A percentile compares a stretch with the other conserved stretches of the same genome.
phyloP scores from a whole-genome alignment of 1,284 basidiomycete genomes.

The Golubevia pallescens region DNA sequence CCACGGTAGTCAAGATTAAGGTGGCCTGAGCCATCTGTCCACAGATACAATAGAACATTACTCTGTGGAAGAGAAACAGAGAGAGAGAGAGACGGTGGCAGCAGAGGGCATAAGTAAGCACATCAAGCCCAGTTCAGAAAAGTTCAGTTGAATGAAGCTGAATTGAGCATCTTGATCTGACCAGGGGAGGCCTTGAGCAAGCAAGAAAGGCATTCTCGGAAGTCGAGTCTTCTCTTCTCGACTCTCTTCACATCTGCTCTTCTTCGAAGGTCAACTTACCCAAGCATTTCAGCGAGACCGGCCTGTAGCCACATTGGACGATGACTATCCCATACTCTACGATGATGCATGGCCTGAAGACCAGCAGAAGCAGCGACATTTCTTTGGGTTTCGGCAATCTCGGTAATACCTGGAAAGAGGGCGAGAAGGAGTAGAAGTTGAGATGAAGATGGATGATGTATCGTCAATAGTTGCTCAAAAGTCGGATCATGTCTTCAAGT shows the following conservation, averaged over 20 bases:
- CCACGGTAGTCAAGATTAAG: constrained; percentile 19
- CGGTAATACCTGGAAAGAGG: neutral
- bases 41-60: neutral
- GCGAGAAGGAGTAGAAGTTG: too few relatives aligned
- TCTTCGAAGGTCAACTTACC: too few relatives aligned
- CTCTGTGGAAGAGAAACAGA: neutral
- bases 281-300: neutral
- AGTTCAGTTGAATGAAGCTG: too few relatives aligned
- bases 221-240: too few relatives aligned
- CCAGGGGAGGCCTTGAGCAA: neutral
- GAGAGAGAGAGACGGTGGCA: neutral
- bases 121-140: too few relatives aligned
- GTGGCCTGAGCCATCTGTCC: neutral
- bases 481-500: too few relatives aligned
- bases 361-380: neutral
- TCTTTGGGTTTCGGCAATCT: neutral
- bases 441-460: too few relatives aligned
- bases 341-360: neutral
- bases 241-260: too few relatives aligned
- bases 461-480: too few relatives aligned
- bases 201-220: neutral
- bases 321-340: neutral
- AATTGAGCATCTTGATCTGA: neutral
- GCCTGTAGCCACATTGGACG: neutral
- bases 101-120: too few relatives aligned